Percentiles rank a stretch among this genome's conserved stretches.
Conservation (phyloP, 116 monocot species). For the Iris pallida region DNA sequence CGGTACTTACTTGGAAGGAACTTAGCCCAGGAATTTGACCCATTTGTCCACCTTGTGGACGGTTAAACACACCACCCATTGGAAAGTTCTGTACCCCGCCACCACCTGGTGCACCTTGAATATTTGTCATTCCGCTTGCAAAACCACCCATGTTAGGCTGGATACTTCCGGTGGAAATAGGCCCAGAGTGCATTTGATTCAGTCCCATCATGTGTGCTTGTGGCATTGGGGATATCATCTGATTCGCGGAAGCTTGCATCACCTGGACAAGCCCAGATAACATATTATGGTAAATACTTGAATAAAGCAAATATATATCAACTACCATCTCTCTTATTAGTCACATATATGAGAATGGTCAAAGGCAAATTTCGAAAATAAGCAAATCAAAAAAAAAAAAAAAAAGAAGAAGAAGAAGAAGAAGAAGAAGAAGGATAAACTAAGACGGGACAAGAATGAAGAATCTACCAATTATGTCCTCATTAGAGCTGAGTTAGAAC, state of each 20-base stretch:
- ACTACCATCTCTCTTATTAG: no score
- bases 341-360: no score
- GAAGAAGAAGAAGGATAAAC: no score
- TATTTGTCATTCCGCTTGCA: conserved; percentile 36
- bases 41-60: conserved; percentile 54
- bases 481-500: no score
- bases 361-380: no score
- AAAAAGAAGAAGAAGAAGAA: no score
- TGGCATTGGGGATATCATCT: conserved; percentile 48
- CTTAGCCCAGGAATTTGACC: conserved; percentile 54
- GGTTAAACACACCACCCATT: conserved; percentile 44
- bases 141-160: conserved; percentile 52
- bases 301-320: no score
- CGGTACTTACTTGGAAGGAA: conserved; percentile 55
- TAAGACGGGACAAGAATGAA: no score
- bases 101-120: conserved; percentile 38
- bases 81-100: conserved; percentile 58
- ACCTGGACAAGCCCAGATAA: conserved; percentile 21
- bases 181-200: conserved; percentile 57
- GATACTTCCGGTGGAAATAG: conserved; percentile 21
- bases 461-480: no score
- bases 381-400: no score
- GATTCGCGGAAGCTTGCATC: conserved; percentile 76
- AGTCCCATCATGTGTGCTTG: conserved; percentile 59
- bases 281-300: background rate